Evolutionary conservation across 1,139 yeast genomes (phyloP).

Genomic region (Geotrichum reessii): DNA sequence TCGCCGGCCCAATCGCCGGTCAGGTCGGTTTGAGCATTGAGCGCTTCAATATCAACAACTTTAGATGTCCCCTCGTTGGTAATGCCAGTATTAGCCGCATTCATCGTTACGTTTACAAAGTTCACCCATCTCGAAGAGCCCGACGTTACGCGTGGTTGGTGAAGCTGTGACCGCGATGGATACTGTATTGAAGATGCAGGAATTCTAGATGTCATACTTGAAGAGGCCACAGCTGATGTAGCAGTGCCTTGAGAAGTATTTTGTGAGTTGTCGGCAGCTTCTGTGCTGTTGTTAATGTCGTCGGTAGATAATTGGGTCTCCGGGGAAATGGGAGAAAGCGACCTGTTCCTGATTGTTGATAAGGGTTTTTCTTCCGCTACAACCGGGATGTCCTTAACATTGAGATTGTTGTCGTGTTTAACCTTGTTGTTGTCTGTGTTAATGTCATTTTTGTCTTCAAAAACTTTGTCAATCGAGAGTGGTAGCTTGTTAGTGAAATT

Average conservation of each 20-base stretch:
- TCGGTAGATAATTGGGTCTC: background rate
- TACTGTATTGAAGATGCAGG: background rate
- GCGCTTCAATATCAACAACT: slow-evolving; percentile 13
- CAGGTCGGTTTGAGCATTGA: slow-evolving; percentile 18
- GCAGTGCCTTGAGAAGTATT: background rate
- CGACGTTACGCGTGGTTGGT: slow-evolving; percentile 2
- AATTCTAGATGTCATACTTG: background rate
- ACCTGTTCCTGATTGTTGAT: background rate
- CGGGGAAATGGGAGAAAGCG: background rate
- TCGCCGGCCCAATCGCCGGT: slow-evolving; percentile 18
- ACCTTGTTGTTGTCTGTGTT: background rate
- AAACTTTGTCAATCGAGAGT: background rate
- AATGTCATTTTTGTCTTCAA: background rate
- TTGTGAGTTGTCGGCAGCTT: background rate
- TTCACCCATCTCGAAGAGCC: slow-evolving; percentile 18
- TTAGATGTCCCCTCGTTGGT: background rate
- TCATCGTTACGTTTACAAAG: slow-evolving; percentile 15
- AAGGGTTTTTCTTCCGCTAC: background rate
- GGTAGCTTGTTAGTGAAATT: background rate
- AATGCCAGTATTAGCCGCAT: background rate
- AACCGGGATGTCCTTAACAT: background rate
- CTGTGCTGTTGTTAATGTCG: background rate
- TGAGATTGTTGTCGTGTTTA: background rate
- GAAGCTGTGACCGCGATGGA: slow-evolving; percentile 1
- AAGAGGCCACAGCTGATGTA: background rate